A percentile compares a stretch with the other conserved stretches of the same genome.
Conservation (phyloP, 139 green algal genomes). For the Tetraselmis striata region DNA sequence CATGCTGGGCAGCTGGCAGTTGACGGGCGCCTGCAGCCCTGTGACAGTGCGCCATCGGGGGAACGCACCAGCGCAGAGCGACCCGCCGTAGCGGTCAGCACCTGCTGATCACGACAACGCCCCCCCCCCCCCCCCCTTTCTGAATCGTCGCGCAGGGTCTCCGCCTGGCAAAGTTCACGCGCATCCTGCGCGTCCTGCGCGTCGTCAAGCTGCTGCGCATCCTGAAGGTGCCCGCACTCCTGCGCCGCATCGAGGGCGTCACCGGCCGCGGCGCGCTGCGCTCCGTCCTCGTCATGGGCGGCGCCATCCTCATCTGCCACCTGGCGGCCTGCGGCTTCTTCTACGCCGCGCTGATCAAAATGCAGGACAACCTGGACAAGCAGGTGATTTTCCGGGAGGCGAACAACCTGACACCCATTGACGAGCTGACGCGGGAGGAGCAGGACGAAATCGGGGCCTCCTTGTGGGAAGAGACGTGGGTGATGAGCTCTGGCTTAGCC, state of each 20-base stretch:
- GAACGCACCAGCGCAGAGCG: too few relatives aligned
- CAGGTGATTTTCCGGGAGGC: background rate
- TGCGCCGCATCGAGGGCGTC: constrained; percentile 26
- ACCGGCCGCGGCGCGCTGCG: constrained; percentile 18
- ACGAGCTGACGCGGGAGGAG: too few relatives aligned
- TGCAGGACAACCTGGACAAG: background rate
- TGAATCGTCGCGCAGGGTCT: background rate
- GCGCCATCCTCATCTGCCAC: constrained; percentile 36
- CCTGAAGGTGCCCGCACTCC: constrained; percentile 21
- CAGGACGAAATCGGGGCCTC: too few relatives aligned
- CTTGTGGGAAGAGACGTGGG: too few relatives aligned
- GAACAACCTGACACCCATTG: too few relatives aligned
- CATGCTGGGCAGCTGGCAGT: too few relatives aligned
- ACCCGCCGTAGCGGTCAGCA: too few relatives aligned
- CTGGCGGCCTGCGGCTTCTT: constrained; percentile 48
- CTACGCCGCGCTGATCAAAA: constrained; percentile 17
- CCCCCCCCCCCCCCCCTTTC: too few relatives aligned
- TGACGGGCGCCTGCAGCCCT: too few relatives aligned
- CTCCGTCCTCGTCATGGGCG: constrained; percentile 24
- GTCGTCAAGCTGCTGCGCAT: constrained; percentile 33
- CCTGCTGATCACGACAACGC: too few relatives aligned
- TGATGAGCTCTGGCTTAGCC: too few relatives aligned
- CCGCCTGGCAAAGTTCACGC: constrained; percentile 13
- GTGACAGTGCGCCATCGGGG: too few relatives aligned
- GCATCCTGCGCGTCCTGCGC: constrained; percentile 30